Base-by-base conservation (phyloP, 139 green algal genomes). In the Zygnema circumcarinatum region DNA sequence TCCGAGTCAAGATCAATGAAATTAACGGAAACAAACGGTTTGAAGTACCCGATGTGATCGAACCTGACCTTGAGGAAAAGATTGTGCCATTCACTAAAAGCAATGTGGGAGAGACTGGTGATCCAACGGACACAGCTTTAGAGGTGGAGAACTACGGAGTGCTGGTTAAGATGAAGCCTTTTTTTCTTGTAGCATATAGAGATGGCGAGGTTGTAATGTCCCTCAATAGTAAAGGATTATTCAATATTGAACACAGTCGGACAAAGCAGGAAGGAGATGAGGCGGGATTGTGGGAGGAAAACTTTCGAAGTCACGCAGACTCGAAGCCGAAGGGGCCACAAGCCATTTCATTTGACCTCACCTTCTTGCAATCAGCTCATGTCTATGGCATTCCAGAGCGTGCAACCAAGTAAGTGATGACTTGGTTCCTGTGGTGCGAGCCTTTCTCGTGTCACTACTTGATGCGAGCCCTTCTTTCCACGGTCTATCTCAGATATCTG, bases 381-480 rank as follows among this genome's bases (percentile, higher is more conserved):
- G 93, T 98, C 47, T 99, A 98, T 88, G 97, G 97, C 76, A 93
- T 99, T 2, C 97, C 97, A 0, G 95, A 99, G 92, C 95, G 93
- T 39, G 96, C 97, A 32, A 96, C 94, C 1, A 84, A 47, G 74
- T 87, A 83, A 39, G 62, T 85, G 2, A 35, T 76, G n/a, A 38
- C 7, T 38, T 2, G 81, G 33, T 81, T 32, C n/a, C 67, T n/a
- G n/a, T 38, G 25, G 79, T 16, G 67, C 35, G 2, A 79, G 2
- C 7, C 29, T 32, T 32, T 29, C 1, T 76, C 25, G 69, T 88
- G 35, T 0, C 39, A 25, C 56, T 72, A 29, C 56, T 72, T n/a
- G n/a, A n/a, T n/a, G n/a, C n/a, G n/a, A n/a, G n/a, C n/a, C n/a
- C n/a, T n/a, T n/a, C n/a, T n/a, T n/a, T n/a, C n/a, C n/a, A n/a